A percentile compares a stretch with the other conserved stretches of the same genome.
Conservation (phyloP, 2,329 filamentous ascomycete genomes). For the Curvularia eragrostidis region DNA sequence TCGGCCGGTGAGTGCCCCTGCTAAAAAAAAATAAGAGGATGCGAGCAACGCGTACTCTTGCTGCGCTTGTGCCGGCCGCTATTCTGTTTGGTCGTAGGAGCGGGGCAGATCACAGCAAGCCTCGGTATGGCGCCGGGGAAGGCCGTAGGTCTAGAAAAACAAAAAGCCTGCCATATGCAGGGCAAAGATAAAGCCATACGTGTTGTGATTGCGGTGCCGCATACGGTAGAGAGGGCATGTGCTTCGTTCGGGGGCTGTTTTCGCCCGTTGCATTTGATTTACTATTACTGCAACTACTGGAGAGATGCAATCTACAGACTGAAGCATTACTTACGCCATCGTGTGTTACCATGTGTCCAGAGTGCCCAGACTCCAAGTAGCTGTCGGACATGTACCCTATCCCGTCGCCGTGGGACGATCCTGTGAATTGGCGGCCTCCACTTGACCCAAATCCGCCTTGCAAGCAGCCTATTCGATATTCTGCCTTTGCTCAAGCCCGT, state of each 20-base stretch:
- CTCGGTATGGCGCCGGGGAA: neutral
- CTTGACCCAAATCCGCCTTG: neutral
- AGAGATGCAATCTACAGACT: neutral
- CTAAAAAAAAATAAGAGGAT: neutral
- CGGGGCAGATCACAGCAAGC: neutral
- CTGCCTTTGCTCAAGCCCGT: neutral
- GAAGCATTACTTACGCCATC: neutral
- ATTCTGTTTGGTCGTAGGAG: neutral
- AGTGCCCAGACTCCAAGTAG: neutral
- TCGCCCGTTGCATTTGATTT: neutral
- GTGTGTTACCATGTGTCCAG: neutral
- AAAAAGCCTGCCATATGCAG: neutral
- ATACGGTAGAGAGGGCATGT: neutral
- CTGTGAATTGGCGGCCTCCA: neutral
- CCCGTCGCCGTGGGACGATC: neutral
- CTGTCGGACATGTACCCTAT: neutral
- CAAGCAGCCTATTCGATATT: neutral
- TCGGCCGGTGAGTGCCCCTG: neutral
- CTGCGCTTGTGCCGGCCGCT: neutral
- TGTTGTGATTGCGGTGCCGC: too few relatives aligned
- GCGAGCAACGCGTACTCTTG: neutral
- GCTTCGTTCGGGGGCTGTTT: neutral
- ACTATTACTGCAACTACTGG: neutral
- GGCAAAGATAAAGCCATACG: neutral
- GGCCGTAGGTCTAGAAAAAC: neutral